These are phyloP conservation scores for Calonectria leucothoes DNA, from an alignment of 2,329 filamentous ascomycete genomes.

Conservation along the genomic window DNA sequence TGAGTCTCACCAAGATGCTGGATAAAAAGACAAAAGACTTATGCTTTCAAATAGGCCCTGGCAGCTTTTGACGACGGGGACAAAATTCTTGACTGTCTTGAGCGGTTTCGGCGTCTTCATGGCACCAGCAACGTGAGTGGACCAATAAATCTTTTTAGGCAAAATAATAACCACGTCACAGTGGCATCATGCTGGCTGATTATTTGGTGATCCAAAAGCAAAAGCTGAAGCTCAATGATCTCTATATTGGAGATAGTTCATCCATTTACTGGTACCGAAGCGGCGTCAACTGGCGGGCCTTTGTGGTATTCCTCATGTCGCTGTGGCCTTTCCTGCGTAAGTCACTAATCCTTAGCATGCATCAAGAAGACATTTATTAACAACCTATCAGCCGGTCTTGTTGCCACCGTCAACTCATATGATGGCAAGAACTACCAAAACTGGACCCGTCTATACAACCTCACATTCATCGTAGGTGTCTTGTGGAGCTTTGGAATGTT, in stretches of 20 bases:
- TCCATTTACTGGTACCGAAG: conserved; percentile 52
- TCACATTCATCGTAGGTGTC: conserved; percentile 28
- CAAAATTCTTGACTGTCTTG: conserved; percentile 41
- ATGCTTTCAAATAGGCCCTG: conserved; percentile 31
- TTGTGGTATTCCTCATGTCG: conserved; percentile 45
- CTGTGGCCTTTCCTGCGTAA: conserved; percentile 41
- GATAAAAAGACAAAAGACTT: background rate
- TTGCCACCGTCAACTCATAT: conserved; percentile 22
- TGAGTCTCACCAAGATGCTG: background rate
- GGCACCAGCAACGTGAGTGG: conserved; percentile 29
- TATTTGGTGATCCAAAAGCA: conserved; percentile 46
- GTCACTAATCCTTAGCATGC: background rate
- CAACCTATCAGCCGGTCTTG: conserved; percentile 16
- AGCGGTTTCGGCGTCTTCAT: conserved; percentile 41
- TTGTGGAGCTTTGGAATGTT: conserved; percentile 25
- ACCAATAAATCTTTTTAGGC: background rate
- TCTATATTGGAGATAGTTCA: conserved; percentile 46
- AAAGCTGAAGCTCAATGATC: conserved; percentile 50
- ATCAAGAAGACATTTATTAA: background rate
- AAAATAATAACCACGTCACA: background rate
- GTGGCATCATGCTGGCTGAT: conserved; percentile 45
- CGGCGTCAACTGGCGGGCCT: conserved; percentile 51
- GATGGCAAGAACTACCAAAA: background rate
- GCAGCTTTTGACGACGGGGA: conserved; percentile 43
- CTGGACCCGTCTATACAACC: conserved; percentile 28